Evolutionary conservation across 2,329 filamentous ascomycete genomes (phyloP), one percentile per base, ranked within the genome.

Genomic region (Achaetomium macrosporum): DNA sequence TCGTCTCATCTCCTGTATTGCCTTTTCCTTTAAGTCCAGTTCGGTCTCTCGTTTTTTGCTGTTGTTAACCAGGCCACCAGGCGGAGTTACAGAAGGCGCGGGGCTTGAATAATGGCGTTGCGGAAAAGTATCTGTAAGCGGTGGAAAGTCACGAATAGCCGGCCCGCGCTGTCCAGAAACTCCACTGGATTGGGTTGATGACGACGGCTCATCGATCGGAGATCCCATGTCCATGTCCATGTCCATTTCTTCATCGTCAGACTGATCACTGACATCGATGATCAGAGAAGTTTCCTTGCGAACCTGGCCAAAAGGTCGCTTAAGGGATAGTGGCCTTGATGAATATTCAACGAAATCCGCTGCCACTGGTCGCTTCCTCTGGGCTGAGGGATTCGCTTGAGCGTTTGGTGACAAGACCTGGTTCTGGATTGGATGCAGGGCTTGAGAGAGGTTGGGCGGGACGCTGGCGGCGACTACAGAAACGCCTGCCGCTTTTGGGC

Each of bases 201-300:
- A 63, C 15, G 68, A 64, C 20, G 68, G 61, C 3, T 71, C 71
- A 19, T 77, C 74, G 29, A 69, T 71, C 10, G 74, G 76, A 43
- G 77, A 81, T 25, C 81, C 81, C 20, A 85, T 75, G 33, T 87
- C 84, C 82, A 85, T 87, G 54, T 83, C 83, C 42, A 85, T 87
- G 52, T 83, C 83, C 43, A 83, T 76, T 58, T 84, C 81, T 51
- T 82, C 81, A 46, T 82, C 78, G 36, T 79, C 76, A 7, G 73
- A 76, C 20, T 75, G 80, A 29, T 95, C 91, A 64, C 89, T 95
- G 37, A 95, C 85, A 59, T 95, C 82, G 60, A 96, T 95, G 37
- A 96, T 80, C 48, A 95, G 79, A 2, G 78, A 78, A 46, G 83
- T 76, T 20, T 84, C 76, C 47, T 78, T 72, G 20, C 76, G 74